Percentiles rank a stretch among this genome's conserved stretches.
These are phyloP conservation scores for Debaryomycetaceae sp. DNA, from an alignment of 1,139 yeast species.

Conservation along the genomic window DNA sequence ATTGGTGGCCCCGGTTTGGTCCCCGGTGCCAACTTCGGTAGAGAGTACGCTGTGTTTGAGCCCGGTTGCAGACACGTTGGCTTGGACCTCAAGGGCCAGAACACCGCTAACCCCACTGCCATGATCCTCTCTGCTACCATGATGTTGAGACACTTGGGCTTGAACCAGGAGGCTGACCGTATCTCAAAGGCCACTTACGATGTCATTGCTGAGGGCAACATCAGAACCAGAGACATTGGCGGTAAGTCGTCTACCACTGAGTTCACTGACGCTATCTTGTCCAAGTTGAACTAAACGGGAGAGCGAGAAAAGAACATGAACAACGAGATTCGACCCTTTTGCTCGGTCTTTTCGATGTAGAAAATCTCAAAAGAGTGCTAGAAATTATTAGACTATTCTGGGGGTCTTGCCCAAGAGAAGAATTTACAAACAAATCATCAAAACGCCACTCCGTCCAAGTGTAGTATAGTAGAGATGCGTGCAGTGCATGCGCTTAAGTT, in stretches of 20 bases:
- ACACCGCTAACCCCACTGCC: constrained; percentile 97
- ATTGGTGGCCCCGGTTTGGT: constrained; percentile 99
- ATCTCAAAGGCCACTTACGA: constrained; percentile 85
- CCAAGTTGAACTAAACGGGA: constrained; percentile 47
- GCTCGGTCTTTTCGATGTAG: background rate
- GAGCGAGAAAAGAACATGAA: constrained; percentile 1
- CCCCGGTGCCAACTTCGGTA: constrained; percentile 97
- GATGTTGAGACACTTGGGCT: constrained; percentile 92
- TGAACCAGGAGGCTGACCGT: constrained; percentile 77
- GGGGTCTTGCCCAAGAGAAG: no score
- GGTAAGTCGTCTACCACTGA: constrained; percentile 87
- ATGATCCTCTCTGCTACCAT: constrained; percentile 87
- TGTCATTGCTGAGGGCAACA: constrained; percentile 82
- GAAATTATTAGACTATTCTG: no score
- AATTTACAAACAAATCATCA: no score
- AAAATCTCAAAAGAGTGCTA: background rate
- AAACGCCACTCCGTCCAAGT: background rate
- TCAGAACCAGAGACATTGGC: constrained; percentile 81
- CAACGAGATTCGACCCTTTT: background rate
- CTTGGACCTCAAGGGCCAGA: constrained; percentile 89
- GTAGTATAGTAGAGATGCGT: background rate
- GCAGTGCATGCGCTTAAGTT: no score
- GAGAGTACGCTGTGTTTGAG: constrained; percentile 96
- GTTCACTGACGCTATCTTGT: constrained; percentile 81
- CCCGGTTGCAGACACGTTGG: constrained; percentile 99